Evolutionary conservation across 176 grass and related monocot species (phyloP), one percentile per base, ranked within the genome.

Genomic region (Lolium perenne): DNA sequence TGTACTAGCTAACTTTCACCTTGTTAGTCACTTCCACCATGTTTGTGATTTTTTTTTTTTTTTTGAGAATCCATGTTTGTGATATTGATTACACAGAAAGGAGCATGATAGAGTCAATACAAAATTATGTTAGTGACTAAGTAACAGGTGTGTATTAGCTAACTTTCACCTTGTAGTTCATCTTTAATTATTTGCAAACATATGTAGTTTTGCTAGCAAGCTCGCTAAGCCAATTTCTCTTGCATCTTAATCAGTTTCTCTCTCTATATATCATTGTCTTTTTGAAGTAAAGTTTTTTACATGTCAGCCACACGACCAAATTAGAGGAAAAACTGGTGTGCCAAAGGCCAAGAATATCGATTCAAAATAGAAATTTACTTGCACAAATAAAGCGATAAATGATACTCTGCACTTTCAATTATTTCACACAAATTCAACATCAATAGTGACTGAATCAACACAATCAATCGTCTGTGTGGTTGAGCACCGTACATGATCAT

Each of bases 391-490:
- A 61, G n/a, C 12, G n/a, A 61, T 2, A 60, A 60, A 60, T 60
- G 35, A 41, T 16, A 38, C 12, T 46, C 9, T 17, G 7, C 0
- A 43, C 14, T 2, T n/a, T 41, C 11, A 17, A 6, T 35, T 2
- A 79, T 59, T 47, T 74, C 48, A 47, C 16, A 22, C 2, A 4
- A 81, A 74, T 18, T 38, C 32, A 75, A 18, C 87, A 74, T 57
- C 47, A 80, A 59, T 17, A 12, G 8, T 65, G 67, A 57, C 47
- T 65, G 61, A 14, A 64, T 22, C 46, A 13, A 17, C 25, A 18
- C 46, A 80, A 18, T 75, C 10, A 84, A 64, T 73, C 10, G 70
- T 55, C 26, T 16, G 62, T 72, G 65, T 84, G 81, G 35, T 61
- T 51, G 74, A 66, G 53, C 60, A 58, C 22, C 22, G 56, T 60